Percentiles rank a stretch among this genome's conserved stretches.
Evolutionary conservation across 768 basidiomycete genomes (phyloP).

Genomic region (Calocera cornea): DNA sequence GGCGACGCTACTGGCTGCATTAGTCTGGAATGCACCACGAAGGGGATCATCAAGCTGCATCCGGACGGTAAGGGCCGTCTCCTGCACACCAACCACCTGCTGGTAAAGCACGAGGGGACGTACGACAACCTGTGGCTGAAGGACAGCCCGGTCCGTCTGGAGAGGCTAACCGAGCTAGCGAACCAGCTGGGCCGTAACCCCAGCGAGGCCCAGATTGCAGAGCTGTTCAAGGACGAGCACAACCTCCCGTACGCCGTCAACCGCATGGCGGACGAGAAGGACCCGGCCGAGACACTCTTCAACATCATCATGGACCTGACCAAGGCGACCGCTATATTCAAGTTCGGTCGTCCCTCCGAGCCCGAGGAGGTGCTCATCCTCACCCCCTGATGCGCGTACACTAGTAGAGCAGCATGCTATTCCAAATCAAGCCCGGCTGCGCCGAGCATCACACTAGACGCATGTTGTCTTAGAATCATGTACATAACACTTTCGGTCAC

Average conservation of each 20-base stretch:
- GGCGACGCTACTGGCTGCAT: neutral
- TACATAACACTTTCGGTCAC: too few relatives aligned
- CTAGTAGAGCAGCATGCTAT: too few relatives aligned
- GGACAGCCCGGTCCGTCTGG: neutral
- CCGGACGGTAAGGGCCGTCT: neutral
- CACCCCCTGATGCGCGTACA: neutral
- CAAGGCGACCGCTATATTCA: neutral
- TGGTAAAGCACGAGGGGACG: neutral
- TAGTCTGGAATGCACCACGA: neutral
- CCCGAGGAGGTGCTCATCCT: constrained; percentile 1
- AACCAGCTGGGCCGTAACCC: constrained; percentile 3
- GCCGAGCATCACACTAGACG: too few relatives aligned
- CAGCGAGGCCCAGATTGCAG: neutral
- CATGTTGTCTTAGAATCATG: too few relatives aligned
- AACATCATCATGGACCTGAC: neutral
- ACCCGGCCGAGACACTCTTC: neutral
- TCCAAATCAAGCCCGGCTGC: too few relatives aligned
- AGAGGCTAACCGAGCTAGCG: neutral
- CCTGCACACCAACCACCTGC: neutral
- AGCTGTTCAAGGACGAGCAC: neutral
- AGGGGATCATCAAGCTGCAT: neutral
- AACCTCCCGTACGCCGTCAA: neutral
- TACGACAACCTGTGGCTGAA: constrained; percentile 2
- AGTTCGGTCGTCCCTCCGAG: neutral
- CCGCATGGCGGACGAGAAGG: neutral